Evolutionary conservation across 345 rosid genomes (phyloP), one percentile per base, ranked within the genome.

Genomic region (Punica granatum): DNA sequence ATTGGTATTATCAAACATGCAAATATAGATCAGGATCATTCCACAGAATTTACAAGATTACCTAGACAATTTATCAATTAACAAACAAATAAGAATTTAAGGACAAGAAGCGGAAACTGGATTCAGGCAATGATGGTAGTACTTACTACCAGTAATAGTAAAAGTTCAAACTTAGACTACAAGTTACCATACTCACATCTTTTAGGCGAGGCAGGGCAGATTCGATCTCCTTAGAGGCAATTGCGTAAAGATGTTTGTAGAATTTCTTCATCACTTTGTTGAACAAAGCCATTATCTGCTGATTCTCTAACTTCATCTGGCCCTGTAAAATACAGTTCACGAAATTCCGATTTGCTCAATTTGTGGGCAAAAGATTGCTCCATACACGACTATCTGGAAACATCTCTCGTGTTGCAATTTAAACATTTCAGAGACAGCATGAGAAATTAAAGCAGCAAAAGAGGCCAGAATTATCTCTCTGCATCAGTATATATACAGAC

Each of bases 251-350:
- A 72, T 88, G 84, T 72, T 87, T 87, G 77, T 85, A 67, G 56
- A 95, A 78, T 77, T 90, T 95, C 78, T 81, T 87, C 87, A 81
- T 88, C 72, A 82, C 79, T 85, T 92, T 95, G 30, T 81, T 82
- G 65, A 90, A 85, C 61, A 83, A 78, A 7, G 92, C 79, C 67
- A 88, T 60, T 74, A 95, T 80, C 77, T 84, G 90, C 9, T 74
- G 80, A 72, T 92, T 87, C 69, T 84, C 98, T 67, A 95, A 67
- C 79, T 85, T 87, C 86, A 87, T 80, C 77, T 92, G 94, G 58
- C 81, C 92, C 99, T 92, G 90, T n/a, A 54, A 77, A 13, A 67
- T 16, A 70, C 48, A 74, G n/a, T 33, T 60, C 43, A 80, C 48
- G 4, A 31, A 53, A 31, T 59, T 46, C 68, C 14, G 4, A 32